Conservation (phyloP, 2,329 filamentous ascomycete species). For the Aschersonia sp. region DNA sequence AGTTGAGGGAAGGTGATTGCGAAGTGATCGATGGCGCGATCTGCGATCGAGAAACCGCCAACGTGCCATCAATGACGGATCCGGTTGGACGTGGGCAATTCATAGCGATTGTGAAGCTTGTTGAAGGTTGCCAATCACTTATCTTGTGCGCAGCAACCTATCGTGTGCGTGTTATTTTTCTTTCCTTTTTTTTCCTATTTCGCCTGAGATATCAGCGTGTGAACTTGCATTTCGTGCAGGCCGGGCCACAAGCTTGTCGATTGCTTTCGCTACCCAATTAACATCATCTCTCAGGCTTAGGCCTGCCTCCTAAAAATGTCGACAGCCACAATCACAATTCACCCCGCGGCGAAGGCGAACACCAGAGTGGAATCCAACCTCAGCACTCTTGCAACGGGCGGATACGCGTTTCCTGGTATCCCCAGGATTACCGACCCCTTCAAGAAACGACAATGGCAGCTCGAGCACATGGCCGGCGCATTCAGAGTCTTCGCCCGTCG, state of each 20-base stretch:
- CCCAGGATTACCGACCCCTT: not conserved
- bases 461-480: constrained; percentile 26
- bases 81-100: not conserved
- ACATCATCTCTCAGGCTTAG: no score
- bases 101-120: no score
- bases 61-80: not conserved
- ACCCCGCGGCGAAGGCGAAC: not conserved
- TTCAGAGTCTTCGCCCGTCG: constrained; percentile 32
- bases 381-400: not conserved
- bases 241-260: no score
- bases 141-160: no score
- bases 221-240: no score
- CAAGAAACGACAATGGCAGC: constrained; percentile 12
- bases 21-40: not conserved
- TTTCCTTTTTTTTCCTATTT: no score
- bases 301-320: not conserved
- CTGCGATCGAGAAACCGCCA: not conserved
- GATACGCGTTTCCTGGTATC: not conserved
- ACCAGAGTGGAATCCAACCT: not conserved
- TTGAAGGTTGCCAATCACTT: no score
- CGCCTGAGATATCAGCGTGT: no score
- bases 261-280: no score
- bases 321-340: not conserved
- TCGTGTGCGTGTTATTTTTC: no score
- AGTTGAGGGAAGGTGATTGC: not conserved